Evolutionary conservation across 208 protist genomes (phyloP).

Genomic region (Trypanosomatidae sp.): DNA sequence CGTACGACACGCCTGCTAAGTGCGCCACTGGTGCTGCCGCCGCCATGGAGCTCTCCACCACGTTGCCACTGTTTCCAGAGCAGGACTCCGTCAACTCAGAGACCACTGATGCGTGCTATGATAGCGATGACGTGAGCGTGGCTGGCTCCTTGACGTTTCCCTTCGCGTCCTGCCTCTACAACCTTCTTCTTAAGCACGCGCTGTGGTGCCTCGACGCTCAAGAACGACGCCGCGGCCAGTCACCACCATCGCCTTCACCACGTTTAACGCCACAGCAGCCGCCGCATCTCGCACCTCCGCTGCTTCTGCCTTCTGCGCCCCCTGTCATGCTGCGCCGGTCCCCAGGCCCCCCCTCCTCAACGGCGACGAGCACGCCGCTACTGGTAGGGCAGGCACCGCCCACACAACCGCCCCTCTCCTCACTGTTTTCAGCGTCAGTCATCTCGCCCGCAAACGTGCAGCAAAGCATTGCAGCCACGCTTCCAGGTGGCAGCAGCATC

Average conservation of each 20-base stretch:
- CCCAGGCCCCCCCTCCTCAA: not conserved
- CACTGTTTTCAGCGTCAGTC: not conserved
- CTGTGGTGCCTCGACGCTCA: conserved; percentile 20
- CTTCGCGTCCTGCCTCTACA: conserved; percentile 24
- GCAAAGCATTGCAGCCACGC: not conserved
- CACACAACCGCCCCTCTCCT: not conserved
- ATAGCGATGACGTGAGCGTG: not conserved
- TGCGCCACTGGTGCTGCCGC: not conserved
- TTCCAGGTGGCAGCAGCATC: not conserved
- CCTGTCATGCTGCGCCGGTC: not conserved
- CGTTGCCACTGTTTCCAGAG: not conserved
- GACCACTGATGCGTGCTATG: not conserved
- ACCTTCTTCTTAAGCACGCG: conserved; percentile 31
- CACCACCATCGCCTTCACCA: not conserved
- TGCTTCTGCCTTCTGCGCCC: not conserved
- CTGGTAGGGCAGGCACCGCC: not conserved
- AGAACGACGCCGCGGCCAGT: not conserved
- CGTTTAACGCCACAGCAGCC: not conserved
- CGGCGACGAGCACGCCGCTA: not conserved
- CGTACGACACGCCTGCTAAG: not conserved
- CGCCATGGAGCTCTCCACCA: not conserved
- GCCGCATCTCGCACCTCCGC: not conserved
- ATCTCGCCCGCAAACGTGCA: not conserved
- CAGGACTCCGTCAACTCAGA: not conserved
- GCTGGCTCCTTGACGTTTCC: conserved; percentile 4